Conservation (phyloP, 129 eudicot genomes). For the Centaurea solstitialis region DNA sequence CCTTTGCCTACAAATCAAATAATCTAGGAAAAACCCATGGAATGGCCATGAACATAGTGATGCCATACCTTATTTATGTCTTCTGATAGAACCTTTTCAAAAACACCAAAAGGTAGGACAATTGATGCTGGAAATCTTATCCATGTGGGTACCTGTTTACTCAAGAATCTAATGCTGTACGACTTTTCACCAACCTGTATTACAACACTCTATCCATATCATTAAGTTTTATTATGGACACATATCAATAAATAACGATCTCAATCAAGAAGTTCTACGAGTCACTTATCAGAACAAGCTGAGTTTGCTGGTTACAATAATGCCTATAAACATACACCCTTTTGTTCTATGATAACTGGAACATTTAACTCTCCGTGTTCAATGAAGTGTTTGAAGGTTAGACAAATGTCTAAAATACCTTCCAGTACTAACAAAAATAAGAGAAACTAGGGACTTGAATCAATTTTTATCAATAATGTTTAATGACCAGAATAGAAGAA, state of each 20-base stretch:
- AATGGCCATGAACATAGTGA: background rate
- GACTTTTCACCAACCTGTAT: slow-evolving; percentile 57
- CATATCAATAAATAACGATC: background rate
- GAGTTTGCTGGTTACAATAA: background rate
- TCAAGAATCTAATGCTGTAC: slow-evolving; percentile 46
- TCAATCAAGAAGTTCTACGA: background rate
- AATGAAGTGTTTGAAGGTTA: background rate
- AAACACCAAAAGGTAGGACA: slow-evolving; percentile 51
- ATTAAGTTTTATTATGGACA: background rate
- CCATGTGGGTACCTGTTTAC: slow-evolving; percentile 42
- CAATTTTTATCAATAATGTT: background rate
- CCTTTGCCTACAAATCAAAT: background rate
- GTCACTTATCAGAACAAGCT: background rate
- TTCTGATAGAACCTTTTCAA: slow-evolving; percentile 45
- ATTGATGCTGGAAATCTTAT: slow-evolving; percentile 49
- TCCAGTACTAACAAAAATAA: background rate
- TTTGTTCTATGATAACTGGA: slow-evolving; percentile 4
- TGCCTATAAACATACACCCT: background rate
- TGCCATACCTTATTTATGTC: slow-evolving; percentile 49
- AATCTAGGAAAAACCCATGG: background rate
- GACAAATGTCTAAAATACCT: background rate
- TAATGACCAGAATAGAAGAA: background rate
- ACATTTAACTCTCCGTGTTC: background rate
- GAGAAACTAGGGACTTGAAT: background rate
- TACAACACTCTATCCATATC: background rate